These are phyloP conservation scores for Beta lomatogona DNA, from an alignment of 179 eudicot genomes.

Conservation along the genomic window DNA sequence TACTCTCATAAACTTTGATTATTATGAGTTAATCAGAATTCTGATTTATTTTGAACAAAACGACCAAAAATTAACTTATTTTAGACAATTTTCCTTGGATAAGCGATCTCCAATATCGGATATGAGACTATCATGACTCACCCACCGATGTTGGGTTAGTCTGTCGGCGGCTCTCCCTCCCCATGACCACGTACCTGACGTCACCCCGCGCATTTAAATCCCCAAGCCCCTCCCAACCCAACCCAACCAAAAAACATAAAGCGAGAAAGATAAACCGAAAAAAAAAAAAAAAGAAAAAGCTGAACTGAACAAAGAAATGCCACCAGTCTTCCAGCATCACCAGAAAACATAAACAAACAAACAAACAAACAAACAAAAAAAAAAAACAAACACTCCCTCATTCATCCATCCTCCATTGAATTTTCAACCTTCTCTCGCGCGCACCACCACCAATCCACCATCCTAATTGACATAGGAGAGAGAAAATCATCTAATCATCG, in stretches of 20 bases:
- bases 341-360: background rate
- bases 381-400: background rate
- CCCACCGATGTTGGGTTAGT: background rate
- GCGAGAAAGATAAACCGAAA: background rate
- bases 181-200: background rate
- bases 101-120: too few relatives aligned
- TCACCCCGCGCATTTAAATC: background rate
- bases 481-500: background rate
- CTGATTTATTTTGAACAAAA: too few relatives aligned
- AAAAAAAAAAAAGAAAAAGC: conserved; percentile 1
- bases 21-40: too few relatives aligned
- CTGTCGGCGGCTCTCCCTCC: conserved; percentile 21
- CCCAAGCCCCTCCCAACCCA: background rate
- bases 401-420: background rate
- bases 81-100: too few relatives aligned
- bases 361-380: background rate
- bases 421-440: background rate
- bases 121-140: background rate
- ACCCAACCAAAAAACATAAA: too few relatives aligned
- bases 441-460: background rate
- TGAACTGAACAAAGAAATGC: conserved; percentile 26
- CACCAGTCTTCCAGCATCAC: conserved; percentile 23
- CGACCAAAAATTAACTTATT: too few relatives aligned
- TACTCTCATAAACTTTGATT: too few relatives aligned
- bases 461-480: background rate